A percentile compares a stretch with the other conserved stretches of the same genome.
Evolutionary conservation across 768 basidiomycete genomes (phyloP).

Genomic region (Lenzites betulinus): DNA sequence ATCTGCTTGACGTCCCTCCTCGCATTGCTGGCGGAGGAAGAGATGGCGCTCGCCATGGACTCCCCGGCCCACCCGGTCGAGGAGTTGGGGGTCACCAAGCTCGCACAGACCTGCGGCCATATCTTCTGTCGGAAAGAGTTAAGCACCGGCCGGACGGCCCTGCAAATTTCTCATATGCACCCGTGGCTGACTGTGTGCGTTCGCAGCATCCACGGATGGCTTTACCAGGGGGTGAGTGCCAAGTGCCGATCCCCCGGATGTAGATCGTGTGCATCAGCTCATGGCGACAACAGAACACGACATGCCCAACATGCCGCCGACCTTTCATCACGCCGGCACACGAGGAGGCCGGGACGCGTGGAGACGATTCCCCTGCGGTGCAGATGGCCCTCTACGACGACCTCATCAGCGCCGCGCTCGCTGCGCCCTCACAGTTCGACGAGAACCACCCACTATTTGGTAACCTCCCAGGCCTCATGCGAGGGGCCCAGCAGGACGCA

Average conservation of each 20-base stretch:
- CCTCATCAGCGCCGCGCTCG: background rate
- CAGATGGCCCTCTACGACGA: background rate
- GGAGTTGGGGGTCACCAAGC: constrained; percentile 66
- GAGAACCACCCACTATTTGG: background rate
- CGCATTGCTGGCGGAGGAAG: constrained; percentile 74
- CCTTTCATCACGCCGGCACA: constrained; percentile 19
- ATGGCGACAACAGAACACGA: constrained; percentile 20
- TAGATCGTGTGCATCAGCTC: background rate
- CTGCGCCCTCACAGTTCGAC: background rate
- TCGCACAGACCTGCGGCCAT: constrained; percentile 50
- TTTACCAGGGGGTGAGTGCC: background rate
- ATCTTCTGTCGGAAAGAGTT: constrained; percentile 85
- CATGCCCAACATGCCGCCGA: constrained; percentile 31
- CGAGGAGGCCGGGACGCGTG: background rate
- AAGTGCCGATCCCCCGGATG: background rate
- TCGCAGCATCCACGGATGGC: constrained; percentile 63
- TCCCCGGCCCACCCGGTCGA: constrained; percentile 75
- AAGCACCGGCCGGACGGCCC: constrained; percentile 24
- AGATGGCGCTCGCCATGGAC: constrained; percentile 73
- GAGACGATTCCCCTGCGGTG: background rate
- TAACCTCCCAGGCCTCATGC: background rate
- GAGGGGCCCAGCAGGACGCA: background rate
- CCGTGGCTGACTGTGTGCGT: background rate
- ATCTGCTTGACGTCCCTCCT: constrained; percentile 73
- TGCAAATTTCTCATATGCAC: background rate